Base-by-base conservation (phyloP, 2,329 filamentous ascomycete genomes). In the Bertia moriformis region DNA sequence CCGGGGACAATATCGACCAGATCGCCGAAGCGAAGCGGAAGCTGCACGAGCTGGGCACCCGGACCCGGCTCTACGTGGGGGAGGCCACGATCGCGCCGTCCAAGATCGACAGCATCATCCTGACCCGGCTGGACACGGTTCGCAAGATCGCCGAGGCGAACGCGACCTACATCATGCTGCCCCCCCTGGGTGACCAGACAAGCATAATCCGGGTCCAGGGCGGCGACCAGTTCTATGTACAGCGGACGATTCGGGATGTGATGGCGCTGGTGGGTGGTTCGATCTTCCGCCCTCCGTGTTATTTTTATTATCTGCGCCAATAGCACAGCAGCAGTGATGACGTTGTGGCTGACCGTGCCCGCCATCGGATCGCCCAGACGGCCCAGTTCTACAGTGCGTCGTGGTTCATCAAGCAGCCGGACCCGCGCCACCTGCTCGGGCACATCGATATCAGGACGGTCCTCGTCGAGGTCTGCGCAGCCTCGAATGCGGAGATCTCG, bases 121-220 rank as follows among this genome's bases (percentile, higher is more conserved):
- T 96, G 22, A 83, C 83, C 49, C 82, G 91, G 18, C 69, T 96
- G 50, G 89, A 96, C 60, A 96, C 96, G 60, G 86, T 98, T 42
- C 85, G 88, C 52, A 95, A 94, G 67, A 94, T 98, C 47, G 89
- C 94, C 60, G 91, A 98, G 56, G 81, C 82, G 41, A 96, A 96
- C 52, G 91, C 89, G 24, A 93, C 89, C 4, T 94, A 93, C 58
- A 86, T 98, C 49, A 73, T 94, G 55, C 84, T 98, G 46, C 91
- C 91, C 4, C 78, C 82, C 15, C 69, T 98, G 30, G 91, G 86
- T 17, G 86, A 84, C 47, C 82, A 89, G 56, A 82, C 83, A 42
- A 86, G 78, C 47, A 70, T 85, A 48, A 82, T 96, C 46, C 78
- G 89, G 38, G 84, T 98, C 22, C 91, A 96, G 58, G 91, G 88